These are phyloP conservation scores for Mercurialis annua DNA, from an alignment of 345 rosid genomes.

Conservation along the genomic window DNA sequence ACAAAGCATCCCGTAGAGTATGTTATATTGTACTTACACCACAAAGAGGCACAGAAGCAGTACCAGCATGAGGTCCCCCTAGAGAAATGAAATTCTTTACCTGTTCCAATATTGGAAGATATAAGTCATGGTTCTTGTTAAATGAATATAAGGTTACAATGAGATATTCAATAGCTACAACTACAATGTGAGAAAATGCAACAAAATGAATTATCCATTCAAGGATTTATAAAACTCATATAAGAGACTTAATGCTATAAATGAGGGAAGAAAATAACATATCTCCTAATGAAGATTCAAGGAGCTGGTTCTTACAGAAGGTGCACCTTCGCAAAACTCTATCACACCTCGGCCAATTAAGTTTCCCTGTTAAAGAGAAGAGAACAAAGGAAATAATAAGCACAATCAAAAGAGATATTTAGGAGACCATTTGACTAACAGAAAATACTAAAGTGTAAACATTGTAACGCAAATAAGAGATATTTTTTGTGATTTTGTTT, in stretches of 20 bases:
- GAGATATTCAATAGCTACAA: background rate
- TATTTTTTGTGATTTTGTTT: background rate
- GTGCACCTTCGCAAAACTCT: conserved; percentile 80
- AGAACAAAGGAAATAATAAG: background rate
- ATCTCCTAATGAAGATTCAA: conserved; percentile 1
- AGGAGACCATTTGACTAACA: background rate
- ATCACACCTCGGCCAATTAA: conserved; percentile 83
- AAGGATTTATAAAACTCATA: background rate
- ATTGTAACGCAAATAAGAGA: background rate
- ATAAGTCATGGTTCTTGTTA: background rate
- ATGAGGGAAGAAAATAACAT: background rate
- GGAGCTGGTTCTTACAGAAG: conserved; percentile 47
- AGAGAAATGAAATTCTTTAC: conserved; percentile 78
- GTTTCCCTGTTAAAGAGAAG: conserved; percentile 58
- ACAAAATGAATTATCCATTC: background rate
- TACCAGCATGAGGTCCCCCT: conserved; percentile 97
- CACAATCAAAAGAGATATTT: background rate
- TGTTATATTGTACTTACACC: conserved; percentile 52
- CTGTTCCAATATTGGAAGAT: conserved; percentile 34
- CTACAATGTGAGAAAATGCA: background rate
- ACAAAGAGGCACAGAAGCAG: conserved; percentile 92
- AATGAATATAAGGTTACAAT: background rate
- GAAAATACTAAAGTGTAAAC: background rate
- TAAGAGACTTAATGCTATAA: background rate
- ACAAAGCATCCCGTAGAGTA: background rate